A percentile compares a stretch with the other conserved stretches of the same genome.
phyloP scores from a whole-genome alignment of 306 rosid genomes.

The Gleditsia sinensis region DNA sequence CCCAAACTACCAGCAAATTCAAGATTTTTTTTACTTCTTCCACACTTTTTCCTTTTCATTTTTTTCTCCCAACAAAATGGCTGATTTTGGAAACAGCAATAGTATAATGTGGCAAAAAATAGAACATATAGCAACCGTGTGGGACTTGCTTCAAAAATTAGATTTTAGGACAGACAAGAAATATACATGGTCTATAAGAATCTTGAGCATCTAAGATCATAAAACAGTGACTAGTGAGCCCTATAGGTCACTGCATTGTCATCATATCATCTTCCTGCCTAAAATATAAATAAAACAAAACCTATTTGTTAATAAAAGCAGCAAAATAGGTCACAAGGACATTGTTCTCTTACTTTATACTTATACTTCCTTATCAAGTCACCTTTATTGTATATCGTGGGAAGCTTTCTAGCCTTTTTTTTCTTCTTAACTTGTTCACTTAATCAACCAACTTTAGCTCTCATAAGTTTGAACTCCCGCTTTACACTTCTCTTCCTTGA shows the following conservation, averaged over 20 bases:
- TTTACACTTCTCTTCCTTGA: neutral
- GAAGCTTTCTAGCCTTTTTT: neutral
- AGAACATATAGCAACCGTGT: neutral
- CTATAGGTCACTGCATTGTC: neutral
- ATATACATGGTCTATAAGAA: neutral
- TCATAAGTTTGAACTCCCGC: neutral
- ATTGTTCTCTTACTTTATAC: neutral
- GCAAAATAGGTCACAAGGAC: neutral
- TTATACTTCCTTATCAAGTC: neutral
- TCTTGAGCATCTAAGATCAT: neutral
- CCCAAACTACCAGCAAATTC: slow-evolving; percentile 1
- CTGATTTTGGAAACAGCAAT: neutral
- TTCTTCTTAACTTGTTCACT: neutral
- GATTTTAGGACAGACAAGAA: neutral
- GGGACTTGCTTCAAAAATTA: neutral
- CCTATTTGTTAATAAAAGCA: neutral
- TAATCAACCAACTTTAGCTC: too few species aligned
- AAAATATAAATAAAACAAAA: neutral
- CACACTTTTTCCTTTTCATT: neutral
- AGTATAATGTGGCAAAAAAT: neutral
- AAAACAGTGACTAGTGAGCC: too few species aligned
- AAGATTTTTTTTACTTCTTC: slow-evolving; percentile 7
- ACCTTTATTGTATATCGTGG: neutral
- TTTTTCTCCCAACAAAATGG: neutral
- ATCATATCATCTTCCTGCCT: neutral